phyloP scores from a whole-genome alignment of 2,329 filamentous ascomycete species.

The Escovopsis sp. region DNA sequence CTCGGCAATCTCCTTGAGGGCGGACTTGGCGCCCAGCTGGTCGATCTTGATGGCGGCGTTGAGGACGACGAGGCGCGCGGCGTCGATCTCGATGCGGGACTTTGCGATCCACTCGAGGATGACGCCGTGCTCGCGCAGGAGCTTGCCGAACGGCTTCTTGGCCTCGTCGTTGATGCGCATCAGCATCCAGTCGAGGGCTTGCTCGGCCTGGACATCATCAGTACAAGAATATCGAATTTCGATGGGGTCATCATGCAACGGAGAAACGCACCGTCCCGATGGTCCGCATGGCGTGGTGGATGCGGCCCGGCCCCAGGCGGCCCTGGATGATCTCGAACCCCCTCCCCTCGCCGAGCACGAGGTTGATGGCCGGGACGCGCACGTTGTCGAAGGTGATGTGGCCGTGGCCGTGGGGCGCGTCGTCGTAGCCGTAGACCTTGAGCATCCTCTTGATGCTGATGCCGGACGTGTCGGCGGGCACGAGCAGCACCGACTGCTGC shows the following conservation, averaged over 20 bases:
- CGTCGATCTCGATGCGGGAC: slow-evolving; percentile 86
- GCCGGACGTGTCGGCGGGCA: slow-evolving; percentile 65
- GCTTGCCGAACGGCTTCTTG: slow-evolving; percentile 86
- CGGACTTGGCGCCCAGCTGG: slow-evolving; percentile 71
- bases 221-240: no score
- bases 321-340: slow-evolving; percentile 99
- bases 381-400: slow-evolving; percentile 85
- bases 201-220: slow-evolving; percentile 46
- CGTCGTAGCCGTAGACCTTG: slow-evolving; percentile 87
- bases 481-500: slow-evolving; percentile 87
- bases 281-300: slow-evolving; percentile 93
- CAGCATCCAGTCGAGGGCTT: slow-evolving; percentile 87
- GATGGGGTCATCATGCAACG: neutral
- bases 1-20: slow-evolving; percentile 84
- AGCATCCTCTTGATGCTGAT: slow-evolving; percentile 93
- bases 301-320: slow-evolving; percentile 84
- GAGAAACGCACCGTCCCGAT: slow-evolving; percentile 56
- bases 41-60: slow-evolving; percentile 96
- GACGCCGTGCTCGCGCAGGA: slow-evolving; percentile 76
- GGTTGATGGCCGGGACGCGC: slow-evolving; percentile 66
- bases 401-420: slow-evolving; percentile 95
- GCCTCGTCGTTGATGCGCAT: slow-evolving; percentile 82
- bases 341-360: slow-evolving; percentile 83
- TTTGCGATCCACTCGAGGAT: slow-evolving; percentile 91
- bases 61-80: slow-evolving; percentile 75